A percentile compares a stretch with the other conserved stretches of the same genome.
Conservation (phyloP, 768 basidiomycete genomes). For the Collybia nuda region DNA sequence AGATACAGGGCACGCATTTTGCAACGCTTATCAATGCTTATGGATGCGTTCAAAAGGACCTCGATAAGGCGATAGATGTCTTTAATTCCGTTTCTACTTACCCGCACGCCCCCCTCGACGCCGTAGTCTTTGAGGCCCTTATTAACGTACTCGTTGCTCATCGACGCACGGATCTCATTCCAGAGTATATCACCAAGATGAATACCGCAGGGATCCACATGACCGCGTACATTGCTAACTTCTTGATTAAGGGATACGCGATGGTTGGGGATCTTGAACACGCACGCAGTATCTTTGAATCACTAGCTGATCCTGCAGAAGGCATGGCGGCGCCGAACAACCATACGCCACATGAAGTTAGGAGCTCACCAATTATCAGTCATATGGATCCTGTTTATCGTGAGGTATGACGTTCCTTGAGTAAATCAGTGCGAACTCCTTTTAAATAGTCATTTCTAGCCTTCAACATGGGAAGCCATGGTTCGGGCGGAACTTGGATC, state of each 20-base stretch:
- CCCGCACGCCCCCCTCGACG: conserved; percentile 66
- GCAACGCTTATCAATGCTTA: conserved; percentile 88
- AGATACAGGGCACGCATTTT: conserved; percentile 50
- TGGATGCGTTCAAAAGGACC: conserved; percentile 77
- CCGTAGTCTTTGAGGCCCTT: conserved; percentile 86
- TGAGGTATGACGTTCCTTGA: conserved; percentile 52
- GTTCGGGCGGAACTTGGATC: conserved; percentile 85
- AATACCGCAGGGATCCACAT: conserved; percentile 66
- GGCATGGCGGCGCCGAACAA: conserved; percentile 90
- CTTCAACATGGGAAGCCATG: conserved; percentile 96
- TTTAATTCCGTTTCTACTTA: conserved; percentile 73
- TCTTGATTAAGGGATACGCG: conserved; percentile 73
- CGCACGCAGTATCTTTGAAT: conserved; percentile 79
- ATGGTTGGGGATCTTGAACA: conserved; percentile 66
- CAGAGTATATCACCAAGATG: conserved; percentile 65
- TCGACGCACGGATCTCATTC: conserved; percentile 76
- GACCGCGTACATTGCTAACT: conserved; percentile 95
- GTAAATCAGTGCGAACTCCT: conserved; percentile 1
- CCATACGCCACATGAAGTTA: conserved; percentile 69
- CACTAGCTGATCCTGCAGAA: conserved; percentile 72
- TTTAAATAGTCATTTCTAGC: conserved; percentile 38
- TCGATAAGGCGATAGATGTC: conserved; percentile 69
- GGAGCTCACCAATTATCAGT: conserved; percentile 28
- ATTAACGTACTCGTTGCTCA: conserved; percentile 83
- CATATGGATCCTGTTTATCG: conserved; percentile 71